Evolutionary conservation across 108 stramenopile genomes (phyloP), one percentile per base, ranked within the genome.

Genomic region (Nannochloropsis granulata): DNA sequence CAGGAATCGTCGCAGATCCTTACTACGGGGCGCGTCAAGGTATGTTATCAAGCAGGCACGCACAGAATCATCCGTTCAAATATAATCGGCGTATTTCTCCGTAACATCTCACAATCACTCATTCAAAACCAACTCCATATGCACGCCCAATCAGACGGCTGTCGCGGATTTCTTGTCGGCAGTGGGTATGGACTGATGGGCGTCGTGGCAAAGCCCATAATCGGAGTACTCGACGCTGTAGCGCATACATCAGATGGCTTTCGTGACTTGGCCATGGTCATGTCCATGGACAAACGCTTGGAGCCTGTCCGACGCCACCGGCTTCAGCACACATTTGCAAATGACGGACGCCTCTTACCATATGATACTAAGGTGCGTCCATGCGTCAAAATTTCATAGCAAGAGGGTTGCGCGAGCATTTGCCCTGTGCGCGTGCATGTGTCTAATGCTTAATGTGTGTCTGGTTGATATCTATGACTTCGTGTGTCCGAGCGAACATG

Each of bases 1-100:
- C 92, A 12, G 94, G 94, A 13, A 44, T 95, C 46, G 34, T 96
- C 10, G 81, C 92, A 12, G 90, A 92, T 21, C 95, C 95, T n/a
- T 71, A 71, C n/a, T 71, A 71, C 56, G 56, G 56, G n/a, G 56
- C 56, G 56, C 56, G 56, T 7, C 16, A 11, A 71, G 56, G 56
- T 71, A 71, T 71, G 56, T 71, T 71, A 16, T 71, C 16, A n/a
- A 16, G 56, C 9, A 71, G 34, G 34, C 34, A 34, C 34, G 34
- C 34, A 34, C 5, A 34, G 2, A 34, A 34, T 34, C 34, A 34
- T 5, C 34, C 34, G 34, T 34, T 34, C 34, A 34, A 1, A 34
- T 34, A 5, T 3, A 34, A 3, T 34, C 34, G 5, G 34, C 34
- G 5, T 34, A 34, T 5, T 34, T 34, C 34, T 5, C 34, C 2